A percentile compares a stretch with the other conserved stretches of the same genome.
Conservation (phyloP, 2,329 filamentous ascomycete genomes). For the Parastagonospora avenae region DNA sequence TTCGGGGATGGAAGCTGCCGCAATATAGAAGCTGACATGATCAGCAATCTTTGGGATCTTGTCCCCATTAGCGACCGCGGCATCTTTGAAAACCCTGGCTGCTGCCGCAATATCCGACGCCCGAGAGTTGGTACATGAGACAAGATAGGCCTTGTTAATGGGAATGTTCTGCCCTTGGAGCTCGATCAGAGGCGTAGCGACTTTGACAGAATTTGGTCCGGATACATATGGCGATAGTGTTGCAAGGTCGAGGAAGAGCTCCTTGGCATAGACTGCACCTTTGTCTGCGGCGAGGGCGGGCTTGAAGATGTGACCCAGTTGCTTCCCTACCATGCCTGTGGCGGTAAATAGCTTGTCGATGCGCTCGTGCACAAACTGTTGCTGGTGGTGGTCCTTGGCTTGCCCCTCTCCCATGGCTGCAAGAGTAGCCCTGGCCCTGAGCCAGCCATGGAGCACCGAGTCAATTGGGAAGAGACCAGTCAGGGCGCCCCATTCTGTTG, state of each 20-base stretch:
- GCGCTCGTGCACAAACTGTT: conserved; percentile 72
- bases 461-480: conserved; percentile 83
- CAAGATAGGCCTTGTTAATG: conserved; percentile 82
- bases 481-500: conserved; percentile 79
- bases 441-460: conserved; percentile 70
- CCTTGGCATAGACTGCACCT: conserved; percentile 81
- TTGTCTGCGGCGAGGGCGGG: conserved; percentile 73
- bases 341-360: conserved; percentile 71
- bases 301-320: conserved; percentile 47
- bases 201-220: conserved; percentile 89
- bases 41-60: conserved; percentile 71
- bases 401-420: conserved; percentile 64
- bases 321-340: conserved; percentile 44
- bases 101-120: conserved; percentile 81
- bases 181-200: conserved; percentile 76
- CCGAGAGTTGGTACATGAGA: conserved; percentile 88
- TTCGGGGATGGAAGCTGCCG: conserved; percentile 80
- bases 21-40: conserved; percentile 85
- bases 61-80: conserved; percentile 64
- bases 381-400: conserved; percentile 54
- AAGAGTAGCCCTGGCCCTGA: conserved; percentile 75
- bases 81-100: conserved; percentile 83
- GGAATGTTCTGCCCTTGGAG: conserved; percentile 76
- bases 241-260: conserved; percentile 79
- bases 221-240: conserved; percentile 84